These are phyloP conservation scores for Dipteronia dyeriana DNA, from an alignment of 345 rosid genomes.

Conservation along the genomic window DNA sequence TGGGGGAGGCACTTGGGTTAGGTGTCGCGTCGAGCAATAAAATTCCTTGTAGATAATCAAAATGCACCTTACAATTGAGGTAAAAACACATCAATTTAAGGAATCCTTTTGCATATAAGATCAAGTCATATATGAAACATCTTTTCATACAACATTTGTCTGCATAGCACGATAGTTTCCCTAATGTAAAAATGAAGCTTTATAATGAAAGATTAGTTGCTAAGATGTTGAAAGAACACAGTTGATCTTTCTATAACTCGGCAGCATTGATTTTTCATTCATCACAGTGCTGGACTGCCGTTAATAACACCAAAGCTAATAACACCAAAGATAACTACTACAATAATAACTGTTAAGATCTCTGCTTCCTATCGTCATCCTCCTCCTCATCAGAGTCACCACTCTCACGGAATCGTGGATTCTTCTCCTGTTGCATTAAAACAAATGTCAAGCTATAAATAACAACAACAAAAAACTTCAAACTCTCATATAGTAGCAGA, in stretches of 20 bases:
- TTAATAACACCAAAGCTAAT: neutral
- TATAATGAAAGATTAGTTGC: neutral
- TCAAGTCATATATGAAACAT: neutral
- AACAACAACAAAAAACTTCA: neutral
- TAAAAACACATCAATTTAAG: neutral
- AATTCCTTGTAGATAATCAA: neutral
- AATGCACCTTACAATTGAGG: neutral
- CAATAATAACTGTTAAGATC: slow-evolving; percentile 31
- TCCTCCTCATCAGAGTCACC: slow-evolving; percentile 95
- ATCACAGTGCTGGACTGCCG: neutral
- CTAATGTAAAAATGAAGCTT: neutral
- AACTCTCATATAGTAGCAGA: neutral
- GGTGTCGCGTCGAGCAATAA: too few relatives aligned
- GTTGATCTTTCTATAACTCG: neutral
- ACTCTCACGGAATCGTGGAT: slow-evolving; percentile 97
- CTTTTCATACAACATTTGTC: neutral
- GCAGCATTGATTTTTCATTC: neutral
- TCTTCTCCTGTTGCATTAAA: slow-evolving; percentile 70
- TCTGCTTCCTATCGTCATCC: slow-evolving; percentile 67
- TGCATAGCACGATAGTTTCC: too few relatives aligned
- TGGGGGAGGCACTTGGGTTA: too few relatives aligned
- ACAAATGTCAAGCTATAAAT: neutral
- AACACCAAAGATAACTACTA: neutral
- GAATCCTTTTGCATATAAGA: neutral
- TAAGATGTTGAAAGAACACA: neutral